phyloP scores from a whole-genome alignment of 2,329 filamentous ascomycete genomes.

The Shiraia bambusicola region DNA sequence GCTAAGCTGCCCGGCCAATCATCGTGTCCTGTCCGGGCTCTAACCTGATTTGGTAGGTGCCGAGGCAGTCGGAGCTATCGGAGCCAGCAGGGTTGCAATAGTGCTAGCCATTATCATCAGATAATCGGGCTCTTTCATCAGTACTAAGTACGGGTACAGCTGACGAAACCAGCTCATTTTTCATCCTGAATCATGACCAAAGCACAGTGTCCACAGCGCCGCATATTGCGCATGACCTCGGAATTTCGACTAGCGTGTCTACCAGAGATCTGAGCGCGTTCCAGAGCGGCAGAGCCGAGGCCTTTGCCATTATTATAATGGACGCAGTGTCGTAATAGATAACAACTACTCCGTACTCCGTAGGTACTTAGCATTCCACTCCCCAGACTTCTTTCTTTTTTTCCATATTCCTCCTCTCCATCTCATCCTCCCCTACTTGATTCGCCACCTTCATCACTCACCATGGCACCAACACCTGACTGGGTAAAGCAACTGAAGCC shows the following conservation, averaged over 20 bases:
- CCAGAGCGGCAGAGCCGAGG: conserved; percentile 30
- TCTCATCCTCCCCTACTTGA: conserved; percentile 10
- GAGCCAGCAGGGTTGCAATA: too few species aligned
- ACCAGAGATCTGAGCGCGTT: conserved; percentile 9
- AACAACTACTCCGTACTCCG: neutral
- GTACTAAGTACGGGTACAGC: too few species aligned
- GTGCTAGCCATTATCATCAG: too few species aligned
- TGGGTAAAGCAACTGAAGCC: conserved; percentile 70
- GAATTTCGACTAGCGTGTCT: conserved; percentile 25
- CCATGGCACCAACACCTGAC: conserved; percentile 52
- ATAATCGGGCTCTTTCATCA: too few species aligned
- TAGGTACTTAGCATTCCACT: neutral
- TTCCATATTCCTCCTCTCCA: conserved; percentile 7
- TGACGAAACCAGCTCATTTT: neutral
- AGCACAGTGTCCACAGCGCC: neutral
- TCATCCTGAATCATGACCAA: neutral
- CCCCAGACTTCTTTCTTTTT: neutral
- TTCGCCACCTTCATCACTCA: conserved; percentile 16
- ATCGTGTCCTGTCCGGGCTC: too few species aligned
- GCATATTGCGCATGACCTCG: conserved; percentile 16
- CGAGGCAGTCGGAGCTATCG: too few species aligned
- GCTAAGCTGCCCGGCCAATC: too few species aligned
- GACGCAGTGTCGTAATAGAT: conserved; percentile 14
- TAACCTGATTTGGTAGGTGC: too few species aligned
- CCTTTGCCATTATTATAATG: neutral